A percentile compares a stretch with the other conserved stretches of the same genome.
phyloP scores from a whole-genome alignment of 1,284 basidiomycete species.

The Rhodotorula sp. region DNA sequence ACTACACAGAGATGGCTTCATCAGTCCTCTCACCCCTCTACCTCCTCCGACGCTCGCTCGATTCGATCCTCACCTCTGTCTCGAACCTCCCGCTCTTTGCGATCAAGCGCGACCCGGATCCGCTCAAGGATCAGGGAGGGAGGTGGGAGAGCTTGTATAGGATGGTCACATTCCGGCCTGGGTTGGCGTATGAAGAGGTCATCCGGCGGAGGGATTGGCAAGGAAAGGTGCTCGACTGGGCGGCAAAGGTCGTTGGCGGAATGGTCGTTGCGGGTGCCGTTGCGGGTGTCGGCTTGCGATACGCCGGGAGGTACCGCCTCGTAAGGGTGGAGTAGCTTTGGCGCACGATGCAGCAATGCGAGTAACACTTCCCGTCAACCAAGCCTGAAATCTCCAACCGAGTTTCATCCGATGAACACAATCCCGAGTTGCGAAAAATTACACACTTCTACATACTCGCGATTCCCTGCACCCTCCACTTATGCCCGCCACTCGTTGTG shows the following conservation, averaged over 20 bases:
- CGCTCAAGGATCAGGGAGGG: conserved; percentile 23
- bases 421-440: too few species aligned
- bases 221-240: conserved; percentile 30
- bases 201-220: conserved; percentile 64
- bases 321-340: not conserved
- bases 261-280: not conserved
- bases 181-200: conserved; percentile 80
- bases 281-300: not conserved
- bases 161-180: conserved; percentile 95
- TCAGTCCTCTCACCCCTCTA: conserved; percentile 79
- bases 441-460: conserved; percentile 9
- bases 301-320: not conserved
- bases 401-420: too few species aligned
- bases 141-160: conserved; percentile 89
- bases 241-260: conserved; percentile 5
- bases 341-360: too few species aligned
- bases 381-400: too few species aligned
- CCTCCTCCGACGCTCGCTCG: conserved; percentile 75
- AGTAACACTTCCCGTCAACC: too few species aligned
- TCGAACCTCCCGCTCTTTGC: conserved; percentile 30
- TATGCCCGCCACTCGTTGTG: conserved; percentile 21
- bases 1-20: conserved; percentile 96
- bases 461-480: conserved; percentile 25
- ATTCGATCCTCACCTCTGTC: conserved; percentile 59
- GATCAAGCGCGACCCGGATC: conserved; percentile 15